Evolutionary conservation across 164 flowering plant genomes (phyloP).

Genomic region (Nymphaea thermarum): DNA sequence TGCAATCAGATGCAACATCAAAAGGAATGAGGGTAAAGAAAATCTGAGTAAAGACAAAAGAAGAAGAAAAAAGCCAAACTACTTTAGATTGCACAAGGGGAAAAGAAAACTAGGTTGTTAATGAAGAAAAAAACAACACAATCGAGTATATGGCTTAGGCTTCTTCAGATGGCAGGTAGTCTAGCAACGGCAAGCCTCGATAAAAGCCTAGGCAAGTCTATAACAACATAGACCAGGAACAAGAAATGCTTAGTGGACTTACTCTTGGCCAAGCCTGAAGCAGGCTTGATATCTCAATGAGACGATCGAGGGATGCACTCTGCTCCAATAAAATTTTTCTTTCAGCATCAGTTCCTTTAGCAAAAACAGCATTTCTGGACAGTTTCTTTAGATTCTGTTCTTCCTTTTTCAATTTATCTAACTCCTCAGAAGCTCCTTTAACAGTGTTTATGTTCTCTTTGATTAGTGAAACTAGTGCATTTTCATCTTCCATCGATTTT

Average conservation of each 20-base stretch:
- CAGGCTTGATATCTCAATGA: conserved; percentile 64
- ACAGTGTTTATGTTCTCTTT: conserved; percentile 50
- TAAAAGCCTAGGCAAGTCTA: no score
- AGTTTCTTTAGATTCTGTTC: conserved; percentile 82
- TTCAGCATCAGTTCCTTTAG: conserved; percentile 50
- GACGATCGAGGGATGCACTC: conserved; percentile 50
- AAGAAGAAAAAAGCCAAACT: no score
- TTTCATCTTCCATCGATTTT: conserved; percentile 83
- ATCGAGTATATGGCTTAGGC: no score
- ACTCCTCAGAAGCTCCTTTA: conserved; percentile 42
- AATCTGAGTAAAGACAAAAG: no score
- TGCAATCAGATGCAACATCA: no score
- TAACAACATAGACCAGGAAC: not conserved
- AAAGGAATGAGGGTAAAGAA: no score
- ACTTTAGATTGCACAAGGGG: no score
- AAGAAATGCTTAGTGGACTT: conserved; percentile 7
- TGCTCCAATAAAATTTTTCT: conserved; percentile 58
- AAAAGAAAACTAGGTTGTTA: no score
- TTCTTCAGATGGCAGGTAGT: no score
- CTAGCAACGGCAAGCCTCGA: no score
- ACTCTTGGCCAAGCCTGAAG: conserved; percentile 73
- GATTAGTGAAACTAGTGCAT: conserved; percentile 53
- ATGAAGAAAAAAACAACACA: no score
- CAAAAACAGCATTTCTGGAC: conserved; percentile 26
- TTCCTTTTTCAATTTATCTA: conserved; percentile 60